Percentiles rank a stretch among this genome's conserved stretches.
Conservation (phyloP, 116 monocot species). For the Zostera marina region DNA sequence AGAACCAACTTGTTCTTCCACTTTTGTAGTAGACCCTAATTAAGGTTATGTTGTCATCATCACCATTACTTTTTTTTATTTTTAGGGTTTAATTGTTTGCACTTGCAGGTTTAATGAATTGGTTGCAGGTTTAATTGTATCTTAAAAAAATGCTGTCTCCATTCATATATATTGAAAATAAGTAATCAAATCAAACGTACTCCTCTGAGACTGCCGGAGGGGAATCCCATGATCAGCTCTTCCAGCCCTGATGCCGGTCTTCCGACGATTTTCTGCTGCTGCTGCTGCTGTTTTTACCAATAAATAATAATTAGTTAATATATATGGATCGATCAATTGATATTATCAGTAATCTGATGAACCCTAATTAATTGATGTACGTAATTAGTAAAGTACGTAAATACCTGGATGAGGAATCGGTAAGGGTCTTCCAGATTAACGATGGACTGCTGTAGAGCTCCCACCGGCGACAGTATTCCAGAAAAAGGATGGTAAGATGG, state of each 20-base stretch:
- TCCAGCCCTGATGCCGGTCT: slow-evolving; percentile 56
- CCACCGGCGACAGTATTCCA: slow-evolving; percentile 21
- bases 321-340: too few relatives aligned
- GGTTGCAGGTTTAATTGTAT: too few relatives aligned
- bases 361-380: too few relatives aligned
- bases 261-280: slow-evolving; percentile 41
- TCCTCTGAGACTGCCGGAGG: slow-evolving; percentile 42
- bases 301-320: too few relatives aligned
- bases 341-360: too few relatives aligned
- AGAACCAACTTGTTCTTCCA: slow-evolving; percentile 1
- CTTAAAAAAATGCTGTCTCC: too few relatives aligned
- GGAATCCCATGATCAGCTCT: slow-evolving; percentile 80
- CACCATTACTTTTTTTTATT: neutral
- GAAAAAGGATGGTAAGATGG: slow-evolving; percentile 47
- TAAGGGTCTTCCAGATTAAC: slow-evolving; percentile 46
- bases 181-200: slow-evolving; percentile 18
- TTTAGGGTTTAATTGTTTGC: too few relatives aligned
- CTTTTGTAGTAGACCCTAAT: slow-evolving; percentile 1
- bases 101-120: too few relatives aligned
- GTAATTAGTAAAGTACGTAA: neutral
- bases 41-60: slow-evolving; percentile 1
- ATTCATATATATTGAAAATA: too few relatives aligned
- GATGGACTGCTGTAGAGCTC: slow-evolving; percentile 31
- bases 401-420: slow-evolving; percentile 29
- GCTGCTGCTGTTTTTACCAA: slow-evolving; percentile 13